Conservation (phyloP, 2,329 filamentous ascomycete genomes). For the Talaromyces sp. region DNA sequence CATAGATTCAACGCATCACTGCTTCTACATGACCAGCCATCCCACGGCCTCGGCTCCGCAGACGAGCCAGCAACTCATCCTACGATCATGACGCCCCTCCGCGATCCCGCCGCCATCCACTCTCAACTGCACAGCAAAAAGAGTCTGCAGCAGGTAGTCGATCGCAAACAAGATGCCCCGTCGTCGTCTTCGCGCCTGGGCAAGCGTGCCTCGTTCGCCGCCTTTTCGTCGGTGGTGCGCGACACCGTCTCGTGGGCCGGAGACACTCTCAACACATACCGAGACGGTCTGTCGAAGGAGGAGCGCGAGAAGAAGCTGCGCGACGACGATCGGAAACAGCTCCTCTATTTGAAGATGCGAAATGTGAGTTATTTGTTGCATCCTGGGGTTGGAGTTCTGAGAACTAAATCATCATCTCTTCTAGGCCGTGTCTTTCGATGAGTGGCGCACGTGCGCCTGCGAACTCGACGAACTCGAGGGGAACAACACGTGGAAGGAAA, state of each 20-base stretch:
- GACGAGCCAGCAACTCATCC: slow-evolving; percentile 15
- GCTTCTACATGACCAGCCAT: not conserved
- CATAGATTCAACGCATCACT: not conserved
- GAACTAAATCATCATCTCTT: slow-evolving; percentile 5
- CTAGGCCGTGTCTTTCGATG: slow-evolving; percentile 61
- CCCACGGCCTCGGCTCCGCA: slow-evolving; percentile 22
- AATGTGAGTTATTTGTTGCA: slow-evolving; percentile 46
- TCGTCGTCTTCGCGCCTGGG: slow-evolving; percentile 12
- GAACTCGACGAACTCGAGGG: slow-evolving; percentile 76
- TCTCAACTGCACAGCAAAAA: slow-evolving; percentile 22
- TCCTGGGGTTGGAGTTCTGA: not conserved
- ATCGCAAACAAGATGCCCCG: not conserved
- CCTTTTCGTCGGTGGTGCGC: slow-evolving; percentile 29
- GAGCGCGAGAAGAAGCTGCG: slow-evolving; percentile 46
- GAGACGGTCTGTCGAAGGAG: slow-evolving; percentile 50
- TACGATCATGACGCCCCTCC: slow-evolving; percentile 25
- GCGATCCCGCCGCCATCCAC: slow-evolving; percentile 25
- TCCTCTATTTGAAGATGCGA: slow-evolving; percentile 60
- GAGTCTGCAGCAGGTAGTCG: slow-evolving; percentile 12
- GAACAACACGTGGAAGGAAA: slow-evolving; percentile 75
- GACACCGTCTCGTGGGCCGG: slow-evolving; percentile 32
- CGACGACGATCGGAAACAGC: slow-evolving; percentile 56
- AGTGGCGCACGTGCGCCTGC: slow-evolving; percentile 71
- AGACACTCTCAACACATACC: slow-evolving; percentile 34
- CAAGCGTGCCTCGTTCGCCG: slow-evolving; percentile 26